Evolutionary conservation across 257 asterid genomes (phyloP).

Genomic region (Solanum ossicruentum): DNA sequence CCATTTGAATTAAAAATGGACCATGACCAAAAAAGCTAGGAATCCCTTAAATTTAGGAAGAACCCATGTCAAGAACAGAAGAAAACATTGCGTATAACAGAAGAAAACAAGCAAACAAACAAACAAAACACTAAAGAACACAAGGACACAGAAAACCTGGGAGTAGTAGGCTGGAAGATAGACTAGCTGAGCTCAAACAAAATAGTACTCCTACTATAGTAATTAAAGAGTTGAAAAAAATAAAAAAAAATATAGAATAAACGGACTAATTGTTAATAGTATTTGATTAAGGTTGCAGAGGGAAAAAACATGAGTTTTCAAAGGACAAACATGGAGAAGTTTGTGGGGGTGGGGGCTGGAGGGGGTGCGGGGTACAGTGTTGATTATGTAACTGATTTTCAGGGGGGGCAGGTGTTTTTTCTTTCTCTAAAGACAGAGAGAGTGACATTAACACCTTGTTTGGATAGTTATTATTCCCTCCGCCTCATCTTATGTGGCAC

Average conservation of each 20-base stretch:
- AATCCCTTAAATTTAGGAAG: neutral
- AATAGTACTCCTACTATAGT: neutral
- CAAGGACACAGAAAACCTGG: neutral
- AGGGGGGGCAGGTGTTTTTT: slow-evolving; percentile 64
- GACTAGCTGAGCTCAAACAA: neutral
- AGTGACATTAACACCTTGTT: neutral
- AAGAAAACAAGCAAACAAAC: neutral
- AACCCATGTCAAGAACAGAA: neutral
- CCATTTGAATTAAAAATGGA: slow-evolving; percentile 12
- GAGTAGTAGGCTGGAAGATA: neutral
- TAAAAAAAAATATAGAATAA: neutral
- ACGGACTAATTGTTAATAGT: neutral
- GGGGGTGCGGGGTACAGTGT: slow-evolving; percentile 13
- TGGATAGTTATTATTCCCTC: no score
- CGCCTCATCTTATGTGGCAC: no score
- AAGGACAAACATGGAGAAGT: slow-evolving; percentile 1
- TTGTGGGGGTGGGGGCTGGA: neutral
- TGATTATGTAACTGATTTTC: slow-evolving; percentile 31
- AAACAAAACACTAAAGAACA: neutral
- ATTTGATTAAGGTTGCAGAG: slow-evolving; percentile 3
- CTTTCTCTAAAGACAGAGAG: neutral
- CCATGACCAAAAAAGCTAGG: neutral
- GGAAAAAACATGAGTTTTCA: slow-evolving; percentile 2
- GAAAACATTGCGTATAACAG: neutral
- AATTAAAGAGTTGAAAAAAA: neutral